Conservation (phyloP, 2,329 filamentous ascomycete genomes). For the Botrytis deweyae region DNA sequence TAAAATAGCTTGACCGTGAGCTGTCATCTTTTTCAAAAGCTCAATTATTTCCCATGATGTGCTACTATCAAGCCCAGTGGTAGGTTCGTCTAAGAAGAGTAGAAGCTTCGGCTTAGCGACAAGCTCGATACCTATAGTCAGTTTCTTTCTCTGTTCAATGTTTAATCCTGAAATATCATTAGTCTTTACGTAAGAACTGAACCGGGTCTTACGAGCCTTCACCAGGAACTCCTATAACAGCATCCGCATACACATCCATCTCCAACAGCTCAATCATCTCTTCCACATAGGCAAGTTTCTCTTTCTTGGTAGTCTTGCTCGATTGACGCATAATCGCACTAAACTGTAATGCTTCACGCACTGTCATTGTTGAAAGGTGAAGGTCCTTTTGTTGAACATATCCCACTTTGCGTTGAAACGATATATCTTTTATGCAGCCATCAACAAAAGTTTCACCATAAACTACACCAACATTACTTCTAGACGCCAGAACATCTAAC, state of each 20-base stretch:
- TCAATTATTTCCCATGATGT: slow-evolving; percentile 90
- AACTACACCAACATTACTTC: slow-evolving; percentile 86
- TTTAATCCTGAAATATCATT: slow-evolving; percentile 67
- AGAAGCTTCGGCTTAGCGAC: slow-evolving; percentile 67
- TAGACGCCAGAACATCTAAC: slow-evolving; percentile 73
- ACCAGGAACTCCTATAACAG: slow-evolving; percentile 75
- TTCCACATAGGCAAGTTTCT: slow-evolving; percentile 85
- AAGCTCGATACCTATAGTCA: slow-evolving; percentile 73
- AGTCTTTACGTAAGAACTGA: slow-evolving; percentile 82
- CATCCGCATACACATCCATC: slow-evolving; percentile 87
- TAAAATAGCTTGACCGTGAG: slow-evolving; percentile 84
- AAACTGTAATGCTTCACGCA: slow-evolving; percentile 84
- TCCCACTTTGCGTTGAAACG: slow-evolving; percentile 88
- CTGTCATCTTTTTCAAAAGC: slow-evolving; percentile 82
- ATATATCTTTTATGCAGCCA: slow-evolving; percentile 56
- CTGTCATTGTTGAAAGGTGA: slow-evolving; percentile 78
- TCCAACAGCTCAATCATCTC: slow-evolving; percentile 88
- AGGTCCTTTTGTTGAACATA: slow-evolving; percentile 75
- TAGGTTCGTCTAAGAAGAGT: slow-evolving; percentile 73
- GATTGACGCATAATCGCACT: slow-evolving; percentile 84
- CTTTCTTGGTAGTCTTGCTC: slow-evolving; percentile 62
- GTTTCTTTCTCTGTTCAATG: slow-evolving; percentile 62
- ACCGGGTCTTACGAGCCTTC: slow-evolving; percentile 42
- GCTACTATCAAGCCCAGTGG: slow-evolving; percentile 90
- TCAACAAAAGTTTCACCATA: slow-evolving; percentile 75